Percentiles rank a stretch among this genome's conserved stretches.
Conservation (phyloP, 2,329 filamentous ascomycete genomes). For the Pseudogymnoascus sp. region DNA sequence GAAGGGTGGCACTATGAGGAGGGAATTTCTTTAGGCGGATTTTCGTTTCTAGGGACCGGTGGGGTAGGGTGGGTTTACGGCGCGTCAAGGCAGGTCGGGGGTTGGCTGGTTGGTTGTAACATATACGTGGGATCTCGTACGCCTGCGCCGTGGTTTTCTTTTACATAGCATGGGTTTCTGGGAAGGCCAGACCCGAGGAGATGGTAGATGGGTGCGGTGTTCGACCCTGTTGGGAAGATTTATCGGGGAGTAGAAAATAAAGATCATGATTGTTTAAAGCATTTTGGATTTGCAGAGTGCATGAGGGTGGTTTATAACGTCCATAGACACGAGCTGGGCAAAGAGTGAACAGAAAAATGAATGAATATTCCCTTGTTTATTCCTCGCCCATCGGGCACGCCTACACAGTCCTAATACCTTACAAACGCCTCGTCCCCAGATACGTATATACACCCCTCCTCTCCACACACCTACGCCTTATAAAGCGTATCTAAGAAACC, state of each 20-base stretch:
- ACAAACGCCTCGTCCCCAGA: neutral
- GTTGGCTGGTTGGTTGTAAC: neutral
- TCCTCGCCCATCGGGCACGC: neutral
- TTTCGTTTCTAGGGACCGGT: neutral
- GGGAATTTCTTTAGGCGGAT: neutral
- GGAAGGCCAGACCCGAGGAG: neutral
- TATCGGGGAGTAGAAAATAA: neutral
- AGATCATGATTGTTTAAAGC: neutral
- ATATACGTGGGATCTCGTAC: constrained; percentile 2
- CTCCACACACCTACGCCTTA: constrained; percentile 55
- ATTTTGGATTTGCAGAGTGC: neutral
- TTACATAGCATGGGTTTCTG: constrained; percentile 1
- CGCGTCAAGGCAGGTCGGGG: neutral
- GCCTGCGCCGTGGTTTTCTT: neutral
- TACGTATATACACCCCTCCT: neutral
- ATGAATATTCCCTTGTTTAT: neutral
- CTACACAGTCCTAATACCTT: neutral
- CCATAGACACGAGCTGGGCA: neutral
- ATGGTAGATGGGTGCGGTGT: neutral
- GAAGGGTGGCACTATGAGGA: neutral
- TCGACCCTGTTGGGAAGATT: neutral
- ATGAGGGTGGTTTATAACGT: neutral
- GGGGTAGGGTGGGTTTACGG: neutral
- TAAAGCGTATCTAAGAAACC: constrained; percentile 92
- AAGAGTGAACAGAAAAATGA: neutral